Conservation (phyloP, 2,329 filamentous ascomycete species). For the Penicillium sp. region DNA sequence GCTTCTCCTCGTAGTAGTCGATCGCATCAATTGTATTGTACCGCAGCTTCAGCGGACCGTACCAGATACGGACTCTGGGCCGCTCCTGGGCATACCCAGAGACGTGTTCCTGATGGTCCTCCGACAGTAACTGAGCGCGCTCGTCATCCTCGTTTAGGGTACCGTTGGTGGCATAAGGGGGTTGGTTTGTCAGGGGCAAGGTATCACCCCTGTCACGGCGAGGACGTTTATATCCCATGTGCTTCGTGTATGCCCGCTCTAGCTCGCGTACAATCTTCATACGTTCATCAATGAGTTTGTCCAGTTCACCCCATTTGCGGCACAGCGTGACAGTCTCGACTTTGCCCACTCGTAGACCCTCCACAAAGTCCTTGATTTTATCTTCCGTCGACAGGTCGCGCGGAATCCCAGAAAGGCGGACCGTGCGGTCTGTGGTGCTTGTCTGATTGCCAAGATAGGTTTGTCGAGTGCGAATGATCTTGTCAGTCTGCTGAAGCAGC, state of each 20-base stretch:
- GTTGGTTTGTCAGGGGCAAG: conserved; percentile 52
- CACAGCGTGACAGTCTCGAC: conserved; percentile 87
- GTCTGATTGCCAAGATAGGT: conserved; percentile 90
- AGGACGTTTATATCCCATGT: conserved; percentile 60
- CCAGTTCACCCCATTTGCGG: conserved; percentile 79
- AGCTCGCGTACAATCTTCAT: conserved; percentile 66
- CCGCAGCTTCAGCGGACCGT: conserved; percentile 70
- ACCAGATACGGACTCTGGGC: conserved; percentile 73
- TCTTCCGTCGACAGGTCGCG: conserved; percentile 73
- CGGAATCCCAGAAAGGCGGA: conserved; percentile 87
- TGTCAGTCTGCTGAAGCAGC: conserved; percentile 77
- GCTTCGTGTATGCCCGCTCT: conserved; percentile 79
- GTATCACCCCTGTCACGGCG: conserved; percentile 41
- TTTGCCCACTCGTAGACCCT: conserved; percentile 82
- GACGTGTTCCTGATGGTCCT: conserved; percentile 41
- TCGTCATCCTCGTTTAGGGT: conserved; percentile 53
- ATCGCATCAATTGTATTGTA: conserved; percentile 81
- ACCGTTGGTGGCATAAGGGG: conserved; percentile 36
- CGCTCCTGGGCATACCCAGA: conserved; percentile 49
- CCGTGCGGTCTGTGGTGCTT: conserved; percentile 93
- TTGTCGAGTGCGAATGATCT: conserved; percentile 81
- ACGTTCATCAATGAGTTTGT: conserved; percentile 68
- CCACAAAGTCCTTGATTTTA: conserved; percentile 80
- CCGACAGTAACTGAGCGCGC: conserved; percentile 58
- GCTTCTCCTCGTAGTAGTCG: conserved; percentile 86